Conservation (phyloP, 352 stramenopile species). For the Phytophthora colocasiae region DNA sequence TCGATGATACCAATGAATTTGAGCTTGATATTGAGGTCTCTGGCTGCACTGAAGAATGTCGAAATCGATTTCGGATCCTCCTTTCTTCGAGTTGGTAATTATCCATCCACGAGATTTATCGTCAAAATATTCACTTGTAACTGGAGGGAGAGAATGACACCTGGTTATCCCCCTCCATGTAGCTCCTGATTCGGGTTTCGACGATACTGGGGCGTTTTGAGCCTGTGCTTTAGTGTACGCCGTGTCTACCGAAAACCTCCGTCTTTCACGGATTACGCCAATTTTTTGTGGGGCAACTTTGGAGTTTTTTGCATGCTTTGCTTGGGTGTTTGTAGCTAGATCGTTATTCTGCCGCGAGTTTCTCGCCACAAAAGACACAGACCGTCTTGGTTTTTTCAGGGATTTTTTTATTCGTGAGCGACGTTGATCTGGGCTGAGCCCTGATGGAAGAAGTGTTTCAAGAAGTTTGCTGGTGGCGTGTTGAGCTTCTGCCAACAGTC, state of each 20-base stretch:
- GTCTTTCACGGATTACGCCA: too few species aligned
- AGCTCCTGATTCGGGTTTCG: slow-evolving; percentile 6
- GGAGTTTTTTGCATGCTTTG: too few species aligned
- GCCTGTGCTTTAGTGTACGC: neutral
- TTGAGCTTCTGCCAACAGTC: slow-evolving; percentile 46
- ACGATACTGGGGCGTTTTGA: neutral
- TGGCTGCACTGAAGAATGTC: slow-evolving; percentile 57
- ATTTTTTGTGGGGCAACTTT: too few species aligned
- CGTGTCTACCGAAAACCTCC: slow-evolving; percentile 7
- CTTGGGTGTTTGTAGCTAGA: too few species aligned
- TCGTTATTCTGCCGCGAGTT: too few species aligned
- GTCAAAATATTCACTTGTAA: slow-evolving; percentile 49
- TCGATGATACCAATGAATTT: slow-evolving; percentile 53
- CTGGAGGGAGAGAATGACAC: slow-evolving; percentile 56
- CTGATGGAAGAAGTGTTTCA: slow-evolving; percentile 5
- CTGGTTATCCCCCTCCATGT: slow-evolving; percentile 45
- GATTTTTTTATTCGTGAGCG: neutral
- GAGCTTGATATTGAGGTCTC: slow-evolving; percentile 51
- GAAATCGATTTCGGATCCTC: slow-evolving; percentile 52
- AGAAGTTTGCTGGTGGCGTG: slow-evolving; percentile 32
- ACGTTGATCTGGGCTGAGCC: neutral
- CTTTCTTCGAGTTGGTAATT: slow-evolving; percentile 39
- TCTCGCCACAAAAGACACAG: too few species aligned
- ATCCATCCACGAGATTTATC: slow-evolving; percentile 40
- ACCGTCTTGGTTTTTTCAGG: too few species aligned